Percentiles rank a stretch among this genome's conserved stretches.
These are phyloP conservation scores for Endocalyx cinctus DNA, from an alignment of 2,329 filamentous ascomycete species.

Conservation along the genomic window DNA sequence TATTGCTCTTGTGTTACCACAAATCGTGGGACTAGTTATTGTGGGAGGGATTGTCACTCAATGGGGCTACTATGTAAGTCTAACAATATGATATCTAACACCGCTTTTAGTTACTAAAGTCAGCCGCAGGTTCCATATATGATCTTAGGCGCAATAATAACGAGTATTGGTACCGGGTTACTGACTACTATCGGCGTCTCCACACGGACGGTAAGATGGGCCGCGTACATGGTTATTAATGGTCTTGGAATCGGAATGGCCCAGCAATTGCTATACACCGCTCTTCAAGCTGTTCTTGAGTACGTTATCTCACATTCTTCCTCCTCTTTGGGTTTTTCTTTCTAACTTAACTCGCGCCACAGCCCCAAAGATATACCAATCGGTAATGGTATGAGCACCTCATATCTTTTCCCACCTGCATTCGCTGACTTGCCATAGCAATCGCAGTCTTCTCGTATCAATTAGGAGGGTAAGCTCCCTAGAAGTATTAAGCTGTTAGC, in stretches of 20 bases:
- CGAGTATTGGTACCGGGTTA: conserved; percentile 6
- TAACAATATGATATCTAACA: background rate
- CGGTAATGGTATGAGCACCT: conserved; percentile 2
- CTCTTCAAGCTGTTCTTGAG: conserved; percentile 9
- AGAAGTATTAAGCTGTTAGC: background rate
- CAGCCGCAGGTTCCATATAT: conserved; percentile 9
- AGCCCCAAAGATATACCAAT: conserved; percentile 3
- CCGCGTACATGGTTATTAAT: conserved; percentile 7
- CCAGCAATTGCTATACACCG: conserved; percentile 8
- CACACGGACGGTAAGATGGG: conserved; percentile 4
- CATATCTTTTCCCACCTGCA: background rate
- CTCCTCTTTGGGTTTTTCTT: background rate
- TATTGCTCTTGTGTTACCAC: conserved; percentile 7
- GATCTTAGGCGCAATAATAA: conserved; percentile 5
- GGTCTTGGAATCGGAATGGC: conserved; percentile 10
- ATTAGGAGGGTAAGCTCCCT: conserved; percentile 6
- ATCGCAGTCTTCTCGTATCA: conserved; percentile 11
- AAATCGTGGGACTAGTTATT: conserved; percentile 4
- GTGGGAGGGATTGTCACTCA: conserved; percentile 4
- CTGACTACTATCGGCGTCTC: conserved; percentile 3
- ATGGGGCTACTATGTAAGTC: conserved; percentile 14
- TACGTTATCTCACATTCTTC: conserved; percentile 1
- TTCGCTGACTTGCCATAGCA: conserved; percentile 1
- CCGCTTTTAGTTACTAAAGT: background rate
- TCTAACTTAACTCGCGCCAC: background rate